Evolutionary conservation across 2,329 filamentous ascomycete genomes (phyloP).

Genomic region (Arthrobotrys pseudoclavata): DNA sequence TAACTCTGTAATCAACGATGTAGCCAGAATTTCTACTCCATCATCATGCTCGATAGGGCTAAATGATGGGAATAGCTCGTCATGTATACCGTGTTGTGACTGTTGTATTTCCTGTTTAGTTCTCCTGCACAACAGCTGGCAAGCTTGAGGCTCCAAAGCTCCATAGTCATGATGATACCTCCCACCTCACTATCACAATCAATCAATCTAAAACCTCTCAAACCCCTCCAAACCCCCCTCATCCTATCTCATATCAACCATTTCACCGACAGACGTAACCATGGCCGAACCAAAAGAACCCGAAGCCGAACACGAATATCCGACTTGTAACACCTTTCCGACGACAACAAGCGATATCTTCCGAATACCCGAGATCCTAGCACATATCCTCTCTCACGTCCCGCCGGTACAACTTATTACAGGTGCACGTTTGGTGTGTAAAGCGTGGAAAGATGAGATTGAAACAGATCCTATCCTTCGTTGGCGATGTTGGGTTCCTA

Average conservation of each 20-base stretch:
- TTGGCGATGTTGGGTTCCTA: constrained; percentile 42
- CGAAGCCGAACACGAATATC: neutral
- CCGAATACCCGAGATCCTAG: constrained; percentile 42
- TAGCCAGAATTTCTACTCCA: no score
- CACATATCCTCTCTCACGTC: constrained; percentile 39
- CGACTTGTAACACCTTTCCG: neutral
- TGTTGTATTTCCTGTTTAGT: constrained; percentile 23
- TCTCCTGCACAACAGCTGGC: constrained; percentile 20
- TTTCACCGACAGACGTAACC: neutral
- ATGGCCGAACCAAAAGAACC: constrained; percentile 5
- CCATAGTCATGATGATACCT: neutral
- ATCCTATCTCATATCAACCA: no score
- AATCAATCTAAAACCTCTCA: neutral
- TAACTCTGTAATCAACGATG: neutral
- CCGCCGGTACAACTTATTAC: constrained; percentile 38
- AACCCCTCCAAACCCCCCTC: neutral
- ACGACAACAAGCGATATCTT: constrained; percentile 14
- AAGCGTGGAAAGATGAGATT: constrained; percentile 40
- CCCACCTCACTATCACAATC: neutral
- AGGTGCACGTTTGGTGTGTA: constrained; percentile 29
- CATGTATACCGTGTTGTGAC: neutral
- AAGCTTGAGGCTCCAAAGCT: constrained; percentile 2
- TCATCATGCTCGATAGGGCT: no score
- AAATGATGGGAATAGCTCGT: no score
- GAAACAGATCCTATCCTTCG: constrained; percentile 40